Conservation (phyloP, 371 early-diverging fungal species). For the Phascolomyces articulosus region DNA sequence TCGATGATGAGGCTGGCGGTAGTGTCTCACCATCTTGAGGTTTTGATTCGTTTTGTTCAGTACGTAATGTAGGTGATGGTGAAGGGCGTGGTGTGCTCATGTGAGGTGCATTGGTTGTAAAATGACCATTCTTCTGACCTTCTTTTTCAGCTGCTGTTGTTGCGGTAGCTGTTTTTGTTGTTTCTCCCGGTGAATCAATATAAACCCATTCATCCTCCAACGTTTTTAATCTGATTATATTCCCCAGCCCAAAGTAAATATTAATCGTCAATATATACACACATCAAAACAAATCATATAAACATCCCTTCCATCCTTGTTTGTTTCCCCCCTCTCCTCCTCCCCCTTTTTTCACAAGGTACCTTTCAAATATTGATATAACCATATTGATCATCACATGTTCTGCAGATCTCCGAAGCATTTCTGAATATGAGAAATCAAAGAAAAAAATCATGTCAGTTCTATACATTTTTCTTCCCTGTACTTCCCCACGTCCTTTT, state of each 20-base stretch:
- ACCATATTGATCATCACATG: constrained; percentile 80
- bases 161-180: background rate
- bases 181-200: constrained; percentile 31
- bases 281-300: background rate
- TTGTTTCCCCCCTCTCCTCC: background rate
- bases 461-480: constrained; percentile 14
- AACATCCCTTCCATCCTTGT: background rate
- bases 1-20: too few species aligned
- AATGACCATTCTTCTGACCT: background rate
- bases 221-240: constrained; percentile 29
- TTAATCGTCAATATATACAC: too few species aligned
- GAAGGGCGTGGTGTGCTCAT: constrained; percentile 45
- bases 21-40: background rate
- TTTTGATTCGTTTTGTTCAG: background rate
- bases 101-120: constrained; percentile 29
- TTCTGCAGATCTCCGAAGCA: constrained; percentile 80
- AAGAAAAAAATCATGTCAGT: too few species aligned
- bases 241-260: too few species aligned
- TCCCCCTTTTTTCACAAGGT: background rate
- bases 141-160: constrained; percentile 4
- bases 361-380: constrained; percentile 74
- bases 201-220: constrained; percentile 52
- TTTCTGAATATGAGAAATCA: constrained; percentile 49
- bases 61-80: constrained; percentile 22
- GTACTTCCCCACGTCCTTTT: constrained; percentile 7